Base-by-base conservation (phyloP, 2,329 filamentous ascomycete genomes). In the Endothia cerciana region DNA sequence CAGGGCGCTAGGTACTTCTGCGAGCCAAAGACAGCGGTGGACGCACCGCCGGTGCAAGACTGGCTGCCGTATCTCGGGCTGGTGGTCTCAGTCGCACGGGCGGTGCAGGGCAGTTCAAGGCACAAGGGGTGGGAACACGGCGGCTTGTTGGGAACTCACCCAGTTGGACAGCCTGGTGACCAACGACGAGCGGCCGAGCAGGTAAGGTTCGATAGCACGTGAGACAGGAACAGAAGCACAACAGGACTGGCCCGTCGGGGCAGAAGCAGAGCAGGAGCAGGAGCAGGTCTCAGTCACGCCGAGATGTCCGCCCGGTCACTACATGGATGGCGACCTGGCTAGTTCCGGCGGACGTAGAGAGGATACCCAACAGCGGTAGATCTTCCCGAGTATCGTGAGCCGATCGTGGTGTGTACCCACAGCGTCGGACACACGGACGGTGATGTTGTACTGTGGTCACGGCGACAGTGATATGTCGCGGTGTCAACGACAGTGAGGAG, bases 141-240 rank as follows among this genome's bases (percentile, higher is more conserved):
- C n/a, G n/a, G 22, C 30, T 45, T 57, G 43, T 25, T 28, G 28
- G 19, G 41, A 45, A 66, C 60, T 60, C 25, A 45, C 41, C 22
- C 28, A n/a, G n/a, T 15, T 25, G 41, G 17, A 55, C 15, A 47
- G 51, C 28, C 43, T 30, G 47, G 17, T 19, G 43, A n/a, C 41
- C 60, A 56, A 51, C 45, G 41, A 47, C 49, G 53, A 49, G 22
- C 17, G 63, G 17, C 22, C 25, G 43, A 36, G 60, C 49, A 25
- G 7, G 25, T 60, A 45, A 60, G 45, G 45, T 63, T 45, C 25
- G 49, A 63, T 55, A 38, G 17, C 36, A 55, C 30, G 55, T 43
- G 49, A 7, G 13, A 63, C 60, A 30, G 43, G 45, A 38, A 63
- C 49, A 60, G 55, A 60, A 22, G 59, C 45, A 66, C 53, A 38